These are phyloP conservation scores for Plectosphaerella cucumerina DNA, from an alignment of 2,329 filamentous ascomycete genomes.

Conservation along the genomic window DNA sequence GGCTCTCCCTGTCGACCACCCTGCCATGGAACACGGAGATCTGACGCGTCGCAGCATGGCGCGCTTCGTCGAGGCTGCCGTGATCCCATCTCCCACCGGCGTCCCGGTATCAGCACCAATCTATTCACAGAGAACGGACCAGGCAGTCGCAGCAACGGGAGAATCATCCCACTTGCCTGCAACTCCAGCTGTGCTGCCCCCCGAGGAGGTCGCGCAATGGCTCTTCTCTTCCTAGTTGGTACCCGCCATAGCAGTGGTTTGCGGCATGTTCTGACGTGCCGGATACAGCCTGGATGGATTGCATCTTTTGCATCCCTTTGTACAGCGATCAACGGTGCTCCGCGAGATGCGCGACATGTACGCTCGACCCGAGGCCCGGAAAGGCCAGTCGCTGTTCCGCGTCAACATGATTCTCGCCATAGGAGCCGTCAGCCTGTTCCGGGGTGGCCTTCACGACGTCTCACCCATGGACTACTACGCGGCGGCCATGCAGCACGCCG, in stretches of 20 bases:
- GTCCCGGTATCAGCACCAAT: neutral
- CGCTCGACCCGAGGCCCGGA: neutral
- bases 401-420: neutral
- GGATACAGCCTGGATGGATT: neutral
- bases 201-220: neutral
- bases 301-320: neutral
- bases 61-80: conserved; percentile 1
- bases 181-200: neutral
- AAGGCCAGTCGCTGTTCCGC: neutral
- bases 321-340: neutral
- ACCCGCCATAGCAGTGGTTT: neutral
- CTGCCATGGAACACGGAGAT: neutral
- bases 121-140: neutral
- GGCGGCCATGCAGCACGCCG: neutral
- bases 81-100: neutral
- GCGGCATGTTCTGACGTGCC: neutral
- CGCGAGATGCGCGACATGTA: neutral
- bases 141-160: neutral
- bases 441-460: neutral
- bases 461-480: neutral
- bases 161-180: no score
- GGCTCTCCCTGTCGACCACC: neutral
- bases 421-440: neutral
- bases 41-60: neutral
- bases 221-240: neutral